Base-by-base conservation (phyloP, 352 stramenopile genomes). In the Pythium phragmiticola region DNA sequence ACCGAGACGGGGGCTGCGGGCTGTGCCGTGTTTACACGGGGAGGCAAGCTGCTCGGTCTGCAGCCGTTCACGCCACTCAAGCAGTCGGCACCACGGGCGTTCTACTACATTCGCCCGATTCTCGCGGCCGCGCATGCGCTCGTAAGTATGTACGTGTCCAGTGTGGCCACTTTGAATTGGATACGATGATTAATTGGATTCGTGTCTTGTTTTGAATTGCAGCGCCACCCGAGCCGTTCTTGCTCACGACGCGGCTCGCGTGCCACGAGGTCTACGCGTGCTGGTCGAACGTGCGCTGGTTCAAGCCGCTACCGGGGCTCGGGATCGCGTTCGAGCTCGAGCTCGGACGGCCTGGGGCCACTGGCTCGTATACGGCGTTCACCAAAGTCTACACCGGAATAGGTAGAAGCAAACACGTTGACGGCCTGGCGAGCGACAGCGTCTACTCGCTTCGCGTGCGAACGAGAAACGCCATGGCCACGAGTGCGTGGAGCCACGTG, bases 371-470 rank as follows among this genome's bases (percentile, higher is more conserved):
- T 39, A 65, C 78, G 13, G 49, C 46, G 30, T 90, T 90, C 55
- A 57, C 72, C n/a, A 56, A 36, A 6, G 61, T 81, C 17, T 90
- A 88, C 45, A 51, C 21, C 1, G 82, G 79, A 4, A 21, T 39
- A 6, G 65, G 65, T 16, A 68, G 53, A 16, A 82, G 66, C 37
- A 69, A 68, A 11, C 68, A 82, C n/a, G 36, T 87, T 16, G 72
- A 57, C 4, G 50, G 64, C 0, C 60, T 90, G 5, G 17, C 56
- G 0, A 71, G 65, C 49, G 68, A 69, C 13, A 75, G 65, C 1
- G 68, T 85, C 50, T 88, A 90, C 45, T 74, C 74, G 0, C 59
- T 90, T 13, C 79, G 77, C 4, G 86, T 78, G 42, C 77, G 82
- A 3, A 63, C 60, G 4, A 74, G 76, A 9, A 87, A 87, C 21